Base-by-base conservation (phyloP, 169 alveolate genomes). In the Miamiensis avidus region DNA sequence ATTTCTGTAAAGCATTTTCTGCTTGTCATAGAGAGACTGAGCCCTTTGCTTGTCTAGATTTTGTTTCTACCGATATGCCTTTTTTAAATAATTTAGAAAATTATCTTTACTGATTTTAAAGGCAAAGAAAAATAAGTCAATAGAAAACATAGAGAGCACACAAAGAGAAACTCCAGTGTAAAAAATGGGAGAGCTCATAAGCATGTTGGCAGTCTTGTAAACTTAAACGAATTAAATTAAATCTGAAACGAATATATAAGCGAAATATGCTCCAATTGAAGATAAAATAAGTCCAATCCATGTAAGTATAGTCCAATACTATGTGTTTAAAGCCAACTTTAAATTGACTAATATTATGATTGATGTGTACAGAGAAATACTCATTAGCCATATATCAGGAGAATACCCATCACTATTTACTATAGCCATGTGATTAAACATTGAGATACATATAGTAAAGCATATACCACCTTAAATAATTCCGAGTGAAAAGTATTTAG, bases 331-430 rank as follows among this genome's bases (percentile, higher is more conserved):
- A 75, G 90, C 82, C 72, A 93, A 78, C 84, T 92, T 89, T 15
- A 87, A 26, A 73, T 89, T 93, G 0, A 92, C 95, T n/a, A 92
- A 92, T 69, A 93, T 65, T 74, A 95, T 88, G 32, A 95, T 89
- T 69, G 93, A 83, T 30, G 95, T 91, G 82, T 91, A 96, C 29
- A 93, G 74, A 49, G 95, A 94, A 28, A 96, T 85, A 28, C 95
- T 88, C 82, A 87, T 83, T n/a, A 84, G 76, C 95, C 97, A 93
- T 30, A 91, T 49, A 74, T 92, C 97, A 0, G 91, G 89, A 65
- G 65, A 89, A 30, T 86, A 77, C 29, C 98, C 98, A 49, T 94
- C 85, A 28, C 76, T 31, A 75, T 81, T 20, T 49, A 49, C 74
- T 0, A 94, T n/a, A n/a, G 77, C 32, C 4, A 73, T 77, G 29